Evolutionary conservation across 495 filamentous ascomycete genomes (phyloP).

Genomic region (Penicillium cinerascens): DNA sequence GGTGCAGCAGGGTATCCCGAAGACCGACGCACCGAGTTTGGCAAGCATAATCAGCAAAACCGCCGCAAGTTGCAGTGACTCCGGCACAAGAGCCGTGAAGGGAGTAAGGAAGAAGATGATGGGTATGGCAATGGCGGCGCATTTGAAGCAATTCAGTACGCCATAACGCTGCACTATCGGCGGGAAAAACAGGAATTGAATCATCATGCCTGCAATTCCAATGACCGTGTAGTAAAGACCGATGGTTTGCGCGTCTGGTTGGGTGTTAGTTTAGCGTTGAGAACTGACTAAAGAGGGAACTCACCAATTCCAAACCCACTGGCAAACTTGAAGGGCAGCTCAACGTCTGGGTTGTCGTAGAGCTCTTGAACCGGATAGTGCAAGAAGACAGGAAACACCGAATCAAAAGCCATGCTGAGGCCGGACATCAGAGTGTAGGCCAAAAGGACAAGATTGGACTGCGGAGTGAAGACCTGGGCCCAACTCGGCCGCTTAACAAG

Average conservation of each 20-base stretch:
- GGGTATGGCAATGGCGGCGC: conserved; percentile 59
- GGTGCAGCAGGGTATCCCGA: conserved; percentile 83
- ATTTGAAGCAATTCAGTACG: conserved; percentile 64
- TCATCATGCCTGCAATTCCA: conserved; percentile 64
- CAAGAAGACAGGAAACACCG: conserved; percentile 76
- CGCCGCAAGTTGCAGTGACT: conserved; percentile 34
- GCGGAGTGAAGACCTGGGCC: conserved; percentile 65
- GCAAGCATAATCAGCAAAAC: conserved; percentile 50
- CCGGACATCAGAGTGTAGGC: conserved; percentile 73
- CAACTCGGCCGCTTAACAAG: conserved; percentile 45
- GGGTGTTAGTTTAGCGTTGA: conserved; percentile 1
- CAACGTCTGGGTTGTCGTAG: conserved; percentile 50
- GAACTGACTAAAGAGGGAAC: conserved; percentile 2
- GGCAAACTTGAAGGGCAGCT: conserved; percentile 73
- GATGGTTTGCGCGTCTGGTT: conserved; percentile 58
- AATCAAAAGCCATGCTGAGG: conserved; percentile 75
- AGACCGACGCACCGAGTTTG: conserved; percentile 69
- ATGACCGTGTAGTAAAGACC: conserved; percentile 75
- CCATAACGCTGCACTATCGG: conserved; percentile 63
- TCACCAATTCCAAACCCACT: conserved; percentile 69
- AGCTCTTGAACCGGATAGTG: conserved; percentile 62
- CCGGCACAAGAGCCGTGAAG: conserved; percentile 62
- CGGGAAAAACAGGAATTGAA: conserved; percentile 81
- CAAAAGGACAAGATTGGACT: conserved; percentile 72
- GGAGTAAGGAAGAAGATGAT: conserved; percentile 70